These are phyloP conservation scores for Daldinia childiae DNA, from an alignment of 495 filamentous ascomycete species.

Conservation along the genomic window DNA sequence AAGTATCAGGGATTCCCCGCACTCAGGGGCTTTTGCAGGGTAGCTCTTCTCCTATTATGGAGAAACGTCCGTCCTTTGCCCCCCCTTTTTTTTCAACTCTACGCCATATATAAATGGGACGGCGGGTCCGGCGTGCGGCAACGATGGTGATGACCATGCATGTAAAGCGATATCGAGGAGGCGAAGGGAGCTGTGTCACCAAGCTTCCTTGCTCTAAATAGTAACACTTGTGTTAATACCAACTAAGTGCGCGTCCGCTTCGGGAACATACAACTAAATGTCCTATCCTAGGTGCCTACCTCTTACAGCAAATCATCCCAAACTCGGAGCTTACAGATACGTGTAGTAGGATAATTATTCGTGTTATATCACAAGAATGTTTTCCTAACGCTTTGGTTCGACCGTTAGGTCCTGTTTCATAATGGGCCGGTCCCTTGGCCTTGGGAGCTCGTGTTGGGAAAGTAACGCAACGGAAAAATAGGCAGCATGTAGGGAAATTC, in stretches of 20 bases:
- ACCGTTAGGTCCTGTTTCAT: constrained; percentile 10
- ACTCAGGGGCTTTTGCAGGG: constrained; percentile 30
- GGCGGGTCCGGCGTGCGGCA: not conserved
- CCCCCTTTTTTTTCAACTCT: not conserved
- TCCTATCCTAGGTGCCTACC: not conserved
- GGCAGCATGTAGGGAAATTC: not conserved
- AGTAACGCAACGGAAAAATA: constrained; percentile 8
- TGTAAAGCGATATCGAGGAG: not conserved
- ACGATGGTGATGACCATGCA: not conserved
- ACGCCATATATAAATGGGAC: not conserved
- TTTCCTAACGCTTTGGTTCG: not conserved
- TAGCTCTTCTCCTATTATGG: constrained; percentile 14
- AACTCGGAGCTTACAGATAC: not conserved
- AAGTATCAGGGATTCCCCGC: constrained; percentile 27
- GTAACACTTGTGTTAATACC: not conserved
- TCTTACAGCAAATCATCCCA: not conserved
- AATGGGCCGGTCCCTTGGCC: constrained; percentile 13
- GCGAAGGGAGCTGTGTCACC: not conserved
- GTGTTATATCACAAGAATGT: not conserved
- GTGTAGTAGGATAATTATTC: not conserved
- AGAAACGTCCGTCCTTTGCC: not conserved
- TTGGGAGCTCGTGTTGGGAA: constrained; percentile 12
- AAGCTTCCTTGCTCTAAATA: not conserved
- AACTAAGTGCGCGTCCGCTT: not conserved
- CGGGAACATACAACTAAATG: not conserved